Evolutionary conservation across 208 protist genomes (phyloP).

Genomic region (Leishmania tropica): DNA sequence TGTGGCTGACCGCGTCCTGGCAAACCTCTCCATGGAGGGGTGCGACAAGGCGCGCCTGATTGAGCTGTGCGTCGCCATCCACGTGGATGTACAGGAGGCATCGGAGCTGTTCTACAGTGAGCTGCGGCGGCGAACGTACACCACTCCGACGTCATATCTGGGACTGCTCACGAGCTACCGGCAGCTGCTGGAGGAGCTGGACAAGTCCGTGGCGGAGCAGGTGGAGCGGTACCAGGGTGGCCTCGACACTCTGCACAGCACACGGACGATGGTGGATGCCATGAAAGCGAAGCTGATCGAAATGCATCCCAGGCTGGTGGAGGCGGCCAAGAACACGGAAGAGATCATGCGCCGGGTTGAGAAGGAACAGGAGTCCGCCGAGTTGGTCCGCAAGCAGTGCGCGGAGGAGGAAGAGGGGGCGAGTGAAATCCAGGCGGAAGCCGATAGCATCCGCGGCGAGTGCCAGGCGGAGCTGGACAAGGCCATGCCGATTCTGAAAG

Average conservation of each 20-base stretch:
- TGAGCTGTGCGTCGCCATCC: slow-evolving; percentile 92
- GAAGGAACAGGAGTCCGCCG: slow-evolving; percentile 88
- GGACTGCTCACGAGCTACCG: slow-evolving; percentile 93
- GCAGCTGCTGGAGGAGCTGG: slow-evolving; percentile 87
- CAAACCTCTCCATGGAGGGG: slow-evolving; percentile 53
- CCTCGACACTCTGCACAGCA: slow-evolving; percentile 93
- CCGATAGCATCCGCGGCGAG: slow-evolving; percentile 89
- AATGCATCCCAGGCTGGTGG: slow-evolving; percentile 95
- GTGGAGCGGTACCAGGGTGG: slow-evolving; percentile 91
- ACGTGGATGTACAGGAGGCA: slow-evolving; percentile 83
- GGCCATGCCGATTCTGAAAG: slow-evolving; percentile 93
- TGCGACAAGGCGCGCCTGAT: slow-evolving; percentile 69
- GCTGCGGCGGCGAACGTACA: slow-evolving; percentile 95
- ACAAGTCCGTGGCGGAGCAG: slow-evolving; percentile 62
- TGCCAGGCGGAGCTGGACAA: slow-evolving; percentile 95
- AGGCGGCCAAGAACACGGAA: slow-evolving; percentile 94
- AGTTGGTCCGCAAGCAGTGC: slow-evolving; percentile 83
- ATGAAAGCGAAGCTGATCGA: slow-evolving; percentile 96
- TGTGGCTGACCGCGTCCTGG: slow-evolving; percentile 89
- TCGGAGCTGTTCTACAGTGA: slow-evolving; percentile 95
- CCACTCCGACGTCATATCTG: slow-evolving; percentile 96
- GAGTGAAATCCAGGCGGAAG: slow-evolving; percentile 86
- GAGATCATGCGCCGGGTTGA: slow-evolving; percentile 93
- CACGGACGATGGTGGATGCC: slow-evolving; percentile 93
- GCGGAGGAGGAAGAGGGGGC: slow-evolving; percentile 89